phyloP scores from a whole-genome alignment of 2,329 filamentous ascomycete genomes.

The Aureobasidium sp. region DNA sequence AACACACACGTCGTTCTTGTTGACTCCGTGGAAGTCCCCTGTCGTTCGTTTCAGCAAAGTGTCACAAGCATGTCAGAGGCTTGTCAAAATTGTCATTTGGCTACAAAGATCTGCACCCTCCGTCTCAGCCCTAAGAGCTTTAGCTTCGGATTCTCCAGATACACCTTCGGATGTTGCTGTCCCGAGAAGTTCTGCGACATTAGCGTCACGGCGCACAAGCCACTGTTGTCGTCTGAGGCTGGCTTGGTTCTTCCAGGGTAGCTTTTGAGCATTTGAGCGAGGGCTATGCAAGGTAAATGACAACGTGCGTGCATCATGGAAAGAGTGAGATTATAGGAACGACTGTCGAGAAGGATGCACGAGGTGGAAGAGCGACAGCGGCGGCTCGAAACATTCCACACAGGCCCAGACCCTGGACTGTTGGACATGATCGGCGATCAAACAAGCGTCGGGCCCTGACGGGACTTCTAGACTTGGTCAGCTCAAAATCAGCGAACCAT shows the following conservation, averaged over 20 bases:
- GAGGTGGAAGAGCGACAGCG: background rate
- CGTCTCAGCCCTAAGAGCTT: background rate
- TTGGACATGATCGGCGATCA: background rate
- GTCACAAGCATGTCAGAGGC: conserved; percentile 5
- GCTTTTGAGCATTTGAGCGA: background rate
- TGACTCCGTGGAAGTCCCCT: background rate
- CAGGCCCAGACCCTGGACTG: background rate
- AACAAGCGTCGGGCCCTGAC: background rate
- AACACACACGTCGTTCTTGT: too few species aligned
- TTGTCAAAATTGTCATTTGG: background rate
- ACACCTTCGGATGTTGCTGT: background rate
- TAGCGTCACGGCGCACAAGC: background rate
- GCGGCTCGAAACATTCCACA: background rate
- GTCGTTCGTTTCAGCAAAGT: background rate
- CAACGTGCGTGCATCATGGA: background rate
- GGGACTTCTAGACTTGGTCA: background rate
- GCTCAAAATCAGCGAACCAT: conserved; percentile 9
- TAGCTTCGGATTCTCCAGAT: background rate
- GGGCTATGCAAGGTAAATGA: background rate
- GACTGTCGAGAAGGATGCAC: background rate
- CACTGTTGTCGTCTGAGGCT: background rate
- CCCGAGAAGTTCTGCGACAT: background rate
- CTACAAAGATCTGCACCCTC: background rate
- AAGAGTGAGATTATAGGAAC: background rate
- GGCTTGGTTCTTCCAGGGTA: background rate